A percentile compares a stretch with the other conserved stretches of the same genome.
phyloP scores from a whole-genome alignment of 768 basidiomycete genomes.

The Gymnopilus junonius region DNA sequence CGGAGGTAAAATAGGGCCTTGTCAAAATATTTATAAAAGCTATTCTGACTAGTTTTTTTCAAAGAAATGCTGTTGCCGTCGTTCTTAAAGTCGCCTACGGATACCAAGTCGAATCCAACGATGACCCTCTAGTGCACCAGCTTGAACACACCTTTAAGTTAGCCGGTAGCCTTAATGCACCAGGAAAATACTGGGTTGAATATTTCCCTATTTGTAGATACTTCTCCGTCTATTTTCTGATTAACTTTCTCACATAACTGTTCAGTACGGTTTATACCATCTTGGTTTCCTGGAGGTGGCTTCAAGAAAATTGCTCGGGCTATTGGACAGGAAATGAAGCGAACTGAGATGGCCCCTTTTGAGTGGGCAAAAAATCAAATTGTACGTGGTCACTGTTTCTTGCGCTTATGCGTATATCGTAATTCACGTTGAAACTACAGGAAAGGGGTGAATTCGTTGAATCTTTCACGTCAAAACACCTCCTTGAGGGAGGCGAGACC shows the following conservation, averaged over 20 bases:
- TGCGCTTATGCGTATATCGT: neutral
- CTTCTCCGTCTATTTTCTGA: neutral
- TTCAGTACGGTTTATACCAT: conserved; percentile 42
- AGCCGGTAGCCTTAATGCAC: conserved; percentile 25
- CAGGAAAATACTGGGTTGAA: conserved; percentile 45
- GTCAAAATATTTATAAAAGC: neutral
- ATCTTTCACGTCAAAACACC: conserved; percentile 37
- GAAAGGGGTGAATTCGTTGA: conserved; percentile 13
- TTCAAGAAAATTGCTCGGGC: conserved; percentile 38
- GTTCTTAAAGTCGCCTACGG: conserved; percentile 46
- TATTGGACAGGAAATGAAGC: conserved; percentile 20
- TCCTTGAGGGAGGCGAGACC: conserved; percentile 28
- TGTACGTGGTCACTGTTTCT: conserved; percentile 19
- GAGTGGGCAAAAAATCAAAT: conserved; percentile 37
- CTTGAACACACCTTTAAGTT: conserved; percentile 36
- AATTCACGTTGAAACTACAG: neutral
- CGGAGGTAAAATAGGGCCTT: conserved; percentile 27
- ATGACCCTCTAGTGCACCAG: conserved; percentile 36
- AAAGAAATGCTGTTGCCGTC: conserved; percentile 38
- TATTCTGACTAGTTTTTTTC: neutral
- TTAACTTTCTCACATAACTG: neutral
- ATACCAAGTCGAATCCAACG: conserved; percentile 35
- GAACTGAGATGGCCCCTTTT: conserved; percentile 30
- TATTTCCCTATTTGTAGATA: conserved; percentile 35
- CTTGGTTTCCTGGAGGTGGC: conserved; percentile 46